phyloP scores from a whole-genome alignment of 2,329 filamentous ascomycete genomes.

The Colletotrichum salicis region DNA sequence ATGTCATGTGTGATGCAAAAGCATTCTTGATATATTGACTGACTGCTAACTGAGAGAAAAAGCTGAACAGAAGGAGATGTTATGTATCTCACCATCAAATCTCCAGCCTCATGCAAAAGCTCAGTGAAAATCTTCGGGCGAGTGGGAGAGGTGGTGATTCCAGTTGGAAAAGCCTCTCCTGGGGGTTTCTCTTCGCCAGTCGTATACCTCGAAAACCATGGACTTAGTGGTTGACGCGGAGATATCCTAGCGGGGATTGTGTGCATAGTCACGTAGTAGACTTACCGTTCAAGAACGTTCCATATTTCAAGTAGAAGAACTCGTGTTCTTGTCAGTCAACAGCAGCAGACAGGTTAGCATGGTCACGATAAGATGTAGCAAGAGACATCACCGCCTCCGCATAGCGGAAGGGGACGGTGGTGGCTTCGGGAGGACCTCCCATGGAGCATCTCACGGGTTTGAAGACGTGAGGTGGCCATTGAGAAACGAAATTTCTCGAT shows the following conservation, averaged over 20 bases:
- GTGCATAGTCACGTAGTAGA: neutral
- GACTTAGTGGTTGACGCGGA: constrained; percentile 78
- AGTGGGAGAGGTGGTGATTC: constrained; percentile 67
- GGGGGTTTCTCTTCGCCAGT: constrained; percentile 83
- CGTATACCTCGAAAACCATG: constrained; percentile 93
- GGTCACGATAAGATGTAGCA: constrained; percentile 20
- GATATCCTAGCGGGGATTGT: constrained; percentile 81
- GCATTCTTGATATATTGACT: neutral
- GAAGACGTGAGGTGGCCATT: constrained; percentile 77
- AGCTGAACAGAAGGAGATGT: neutral
- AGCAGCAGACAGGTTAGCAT: constrained; percentile 14
- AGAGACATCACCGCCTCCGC: constrained; percentile 13
- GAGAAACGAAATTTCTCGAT: constrained; percentile 62
- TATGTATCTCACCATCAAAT: constrained; percentile 90
- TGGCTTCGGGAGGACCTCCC: constrained; percentile 78
- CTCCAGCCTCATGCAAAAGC: constrained; percentile 72
- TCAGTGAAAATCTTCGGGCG: constrained; percentile 83
- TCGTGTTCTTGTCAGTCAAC: neutral
- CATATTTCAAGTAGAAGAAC: constrained; percentile 6
- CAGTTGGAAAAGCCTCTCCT: constrained; percentile 52
- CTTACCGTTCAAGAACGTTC: constrained; percentile 37
- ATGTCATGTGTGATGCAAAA: neutral
- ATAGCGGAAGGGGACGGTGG: constrained; percentile 24
- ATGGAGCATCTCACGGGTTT: constrained; percentile 76
- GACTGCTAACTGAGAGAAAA: neutral